phyloP scores from a whole-genome alignment of 2,329 filamentous ascomycete species.

The Orbilia javanica region DNA sequence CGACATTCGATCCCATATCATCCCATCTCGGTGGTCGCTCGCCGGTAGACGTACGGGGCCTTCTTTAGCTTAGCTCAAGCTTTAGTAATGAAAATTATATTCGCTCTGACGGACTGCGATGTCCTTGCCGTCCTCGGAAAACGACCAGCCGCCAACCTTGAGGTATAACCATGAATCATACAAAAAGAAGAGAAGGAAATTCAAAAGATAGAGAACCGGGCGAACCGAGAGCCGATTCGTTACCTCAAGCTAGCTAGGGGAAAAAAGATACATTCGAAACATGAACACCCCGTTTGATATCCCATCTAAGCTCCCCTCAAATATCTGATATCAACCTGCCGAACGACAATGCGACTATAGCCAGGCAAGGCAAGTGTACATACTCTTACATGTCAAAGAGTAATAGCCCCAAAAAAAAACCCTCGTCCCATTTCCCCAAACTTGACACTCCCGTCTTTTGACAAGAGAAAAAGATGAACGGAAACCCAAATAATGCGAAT shows the following conservation, averaged over 20 bases:
- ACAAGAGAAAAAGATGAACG: neutral
- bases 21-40: constrained; percentile 27
- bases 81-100: no score
- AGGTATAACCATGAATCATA: no score
- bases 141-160: neutral
- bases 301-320: neutral
- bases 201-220: neutral
- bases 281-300: neutral
- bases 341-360: constrained; percentile 43
- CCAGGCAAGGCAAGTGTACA: constrained; percentile 33
- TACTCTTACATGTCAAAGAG: no score
- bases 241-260: no score
- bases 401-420: neutral
- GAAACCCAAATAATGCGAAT: constrained; percentile 17
- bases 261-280: neutral
- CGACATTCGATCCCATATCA: constrained; percentile 21
- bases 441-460: constrained; percentile 4
- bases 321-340: constrained; percentile 12
- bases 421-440: constrained; percentile 40
- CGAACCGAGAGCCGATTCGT: constrained; percentile 30
- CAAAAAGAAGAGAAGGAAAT: no score
- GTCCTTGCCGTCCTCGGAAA: constrained; percentile 5
- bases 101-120: constrained; percentile 14
- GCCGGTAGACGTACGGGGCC: constrained; percentile 9
- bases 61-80: neutral